These are phyloP conservation scores for Postia placenta DNA, from an alignment of 768 basidiomycete genomes.

Conservation along the genomic window DNA sequence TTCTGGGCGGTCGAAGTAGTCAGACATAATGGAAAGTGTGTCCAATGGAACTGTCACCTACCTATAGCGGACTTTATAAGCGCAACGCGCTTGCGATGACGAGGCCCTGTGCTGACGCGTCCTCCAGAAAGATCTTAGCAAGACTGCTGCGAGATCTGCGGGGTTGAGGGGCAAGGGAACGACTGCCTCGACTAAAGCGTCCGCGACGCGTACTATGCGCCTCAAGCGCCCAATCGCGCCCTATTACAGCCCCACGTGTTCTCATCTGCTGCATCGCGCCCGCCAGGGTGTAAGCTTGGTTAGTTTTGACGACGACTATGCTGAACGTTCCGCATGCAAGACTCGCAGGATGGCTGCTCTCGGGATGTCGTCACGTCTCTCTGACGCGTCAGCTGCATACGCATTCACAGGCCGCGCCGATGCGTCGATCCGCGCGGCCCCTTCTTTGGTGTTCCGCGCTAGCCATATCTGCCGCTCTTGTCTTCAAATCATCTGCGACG, in stretches of 20 bases:
- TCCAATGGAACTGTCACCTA: slow-evolving; percentile 7
- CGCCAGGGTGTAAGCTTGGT: too few relatives aligned
- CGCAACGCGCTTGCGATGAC: slow-evolving; percentile 20
- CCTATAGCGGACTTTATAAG: slow-evolving; percentile 8
- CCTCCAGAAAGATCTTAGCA: too few relatives aligned
- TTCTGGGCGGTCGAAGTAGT: background rate
- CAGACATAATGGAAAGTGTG: background rate
- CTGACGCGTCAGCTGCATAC: background rate
- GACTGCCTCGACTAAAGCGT: background rate
- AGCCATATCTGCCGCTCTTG: slow-evolving; percentile 28
- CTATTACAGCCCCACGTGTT: background rate
- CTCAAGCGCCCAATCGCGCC: slow-evolving; percentile 2
- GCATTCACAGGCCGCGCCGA: background rate
- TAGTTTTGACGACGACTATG: background rate
- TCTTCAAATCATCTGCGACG: slow-evolving; percentile 16
- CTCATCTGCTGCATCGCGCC: background rate
- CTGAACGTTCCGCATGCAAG: background rate
- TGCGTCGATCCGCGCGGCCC: background rate
- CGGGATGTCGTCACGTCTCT: background rate
- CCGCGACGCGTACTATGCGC: slow-evolving; percentile 4
- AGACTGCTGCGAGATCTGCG: background rate
- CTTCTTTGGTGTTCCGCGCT: slow-evolving; percentile 18
- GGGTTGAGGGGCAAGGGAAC: background rate
- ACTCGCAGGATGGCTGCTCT: background rate
- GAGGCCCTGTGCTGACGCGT: slow-evolving; percentile 12